phyloP scores from a whole-genome alignment of 495 filamentous ascomycete species.

The Penicillium antarcticum region DNA sequence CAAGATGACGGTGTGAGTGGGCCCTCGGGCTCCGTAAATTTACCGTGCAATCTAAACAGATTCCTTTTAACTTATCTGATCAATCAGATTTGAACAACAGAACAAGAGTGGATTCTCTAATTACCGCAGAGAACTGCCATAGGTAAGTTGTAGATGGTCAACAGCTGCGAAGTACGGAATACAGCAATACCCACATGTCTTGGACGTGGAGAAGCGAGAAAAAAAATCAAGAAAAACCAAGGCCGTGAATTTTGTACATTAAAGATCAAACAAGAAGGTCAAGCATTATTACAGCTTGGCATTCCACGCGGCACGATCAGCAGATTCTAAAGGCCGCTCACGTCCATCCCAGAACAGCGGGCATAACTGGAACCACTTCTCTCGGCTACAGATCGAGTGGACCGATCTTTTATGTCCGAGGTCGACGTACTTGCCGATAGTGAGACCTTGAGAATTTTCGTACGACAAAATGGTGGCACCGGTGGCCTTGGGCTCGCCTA shows the following conservation, averaged over 20 bases:
- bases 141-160: background rate
- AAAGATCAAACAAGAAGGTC: background rate
- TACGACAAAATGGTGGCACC: conserved; percentile 60
- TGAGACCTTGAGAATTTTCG: conserved; percentile 63
- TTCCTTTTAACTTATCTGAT: too few species aligned
- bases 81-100: too few species aligned
- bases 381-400: conserved; percentile 56
- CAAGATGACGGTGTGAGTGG: too few species aligned
- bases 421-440: conserved; percentile 63
- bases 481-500: conserved; percentile 64
- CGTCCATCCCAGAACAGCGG: conserved; percentile 52
- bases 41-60: too few species aligned
- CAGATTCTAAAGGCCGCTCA: conserved; percentile 41
- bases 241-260: background rate
- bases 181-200: background rate
- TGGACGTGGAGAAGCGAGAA: background rate
- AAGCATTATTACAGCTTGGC: conserved; percentile 35
- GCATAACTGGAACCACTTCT: conserved; percentile 66
- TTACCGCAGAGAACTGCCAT: background rate
- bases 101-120: background rate
- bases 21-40: too few species aligned
- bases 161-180: background rate
- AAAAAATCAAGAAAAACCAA: background rate
- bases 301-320: conserved; percentile 48
- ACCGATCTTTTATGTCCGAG: conserved; percentile 64